Evolutionary conservation across 345 rosid genomes (phyloP).

Genomic region (Eucalyptus urophylla): DNA sequence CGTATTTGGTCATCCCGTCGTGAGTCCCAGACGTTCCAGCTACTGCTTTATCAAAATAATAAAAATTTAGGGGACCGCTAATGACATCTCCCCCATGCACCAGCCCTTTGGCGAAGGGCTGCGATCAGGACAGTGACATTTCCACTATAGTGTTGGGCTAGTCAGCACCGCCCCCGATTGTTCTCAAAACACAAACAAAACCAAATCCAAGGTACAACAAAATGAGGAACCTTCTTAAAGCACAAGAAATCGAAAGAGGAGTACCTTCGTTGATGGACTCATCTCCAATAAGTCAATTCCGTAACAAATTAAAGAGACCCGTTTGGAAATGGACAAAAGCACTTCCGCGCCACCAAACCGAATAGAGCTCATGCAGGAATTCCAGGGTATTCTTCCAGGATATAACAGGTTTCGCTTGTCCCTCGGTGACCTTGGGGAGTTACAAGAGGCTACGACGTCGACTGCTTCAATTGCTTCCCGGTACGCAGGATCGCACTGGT

Average conservation of each 20-base stretch:
- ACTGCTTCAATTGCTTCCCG: neutral
- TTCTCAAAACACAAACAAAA: neutral
- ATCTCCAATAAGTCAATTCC: neutral
- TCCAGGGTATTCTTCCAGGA: neutral
- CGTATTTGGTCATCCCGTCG: neutral
- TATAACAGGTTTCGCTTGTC: neutral
- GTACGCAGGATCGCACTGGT: neutral
- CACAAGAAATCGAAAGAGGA: neutral
- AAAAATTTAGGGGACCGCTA: neutral
- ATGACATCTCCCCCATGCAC: neutral
- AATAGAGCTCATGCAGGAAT: neutral
- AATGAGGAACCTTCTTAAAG: neutral
- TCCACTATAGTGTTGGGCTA: neutral
- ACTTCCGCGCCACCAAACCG: neutral
- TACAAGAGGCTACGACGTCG: neutral
- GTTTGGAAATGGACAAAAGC: neutral
- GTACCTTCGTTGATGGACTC: neutral
- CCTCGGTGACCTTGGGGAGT: neutral
- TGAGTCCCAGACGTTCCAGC: neutral
- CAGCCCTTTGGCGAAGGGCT: neutral
- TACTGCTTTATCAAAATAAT: neutral
- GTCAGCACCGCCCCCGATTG: neutral
- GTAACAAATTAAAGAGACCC: neutral
- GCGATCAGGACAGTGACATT: neutral
- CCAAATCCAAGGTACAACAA: neutral